phyloP scores from a whole-genome alignment of 257 asterid species.

The Nicotiana noctiflora region DNA sequence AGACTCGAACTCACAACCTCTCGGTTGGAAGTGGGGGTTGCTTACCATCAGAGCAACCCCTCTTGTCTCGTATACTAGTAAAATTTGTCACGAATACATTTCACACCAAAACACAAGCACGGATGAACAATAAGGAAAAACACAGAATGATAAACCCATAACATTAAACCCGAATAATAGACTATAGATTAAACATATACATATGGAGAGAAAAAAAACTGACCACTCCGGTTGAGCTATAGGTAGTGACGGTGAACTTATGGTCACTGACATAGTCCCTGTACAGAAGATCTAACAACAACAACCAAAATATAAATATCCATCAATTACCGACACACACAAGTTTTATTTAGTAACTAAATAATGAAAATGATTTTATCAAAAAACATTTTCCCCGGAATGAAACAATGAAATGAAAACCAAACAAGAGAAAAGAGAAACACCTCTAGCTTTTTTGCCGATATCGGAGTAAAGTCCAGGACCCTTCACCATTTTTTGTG shows the following conservation, averaged over 20 bases:
- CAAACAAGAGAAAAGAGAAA: not conserved
- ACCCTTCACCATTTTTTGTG: too few species aligned
- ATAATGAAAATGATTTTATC: not conserved
- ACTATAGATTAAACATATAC: not conserved
- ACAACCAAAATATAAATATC: not conserved
- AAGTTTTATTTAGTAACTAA: not conserved
- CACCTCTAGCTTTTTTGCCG: conserved; percentile 8
- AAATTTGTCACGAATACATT: not conserved
- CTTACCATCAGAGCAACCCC: too few species aligned
- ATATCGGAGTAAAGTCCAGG: conserved; percentile 1
- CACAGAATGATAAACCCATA: not conserved
- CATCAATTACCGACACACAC: not conserved
- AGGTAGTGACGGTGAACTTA: conserved; percentile 18
- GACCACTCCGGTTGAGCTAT: conserved; percentile 16
- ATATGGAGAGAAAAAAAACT: not conserved
- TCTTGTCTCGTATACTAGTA: not conserved
- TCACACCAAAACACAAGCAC: not conserved
- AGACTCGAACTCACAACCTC: too few species aligned
- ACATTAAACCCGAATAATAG: not conserved
- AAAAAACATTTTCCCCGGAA: not conserved
- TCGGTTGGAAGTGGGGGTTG: too few species aligned
- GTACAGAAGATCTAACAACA: conserved; percentile 19
- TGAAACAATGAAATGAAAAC: not conserved
- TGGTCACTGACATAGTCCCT: conserved; percentile 18
- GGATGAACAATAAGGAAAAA: not conserved